Evolutionary conservation across 1,284 basidiomycete genomes (phyloP), one percentile per base, ranked within the genome.

Genomic region (Cryptococcus neoformans): DNA sequence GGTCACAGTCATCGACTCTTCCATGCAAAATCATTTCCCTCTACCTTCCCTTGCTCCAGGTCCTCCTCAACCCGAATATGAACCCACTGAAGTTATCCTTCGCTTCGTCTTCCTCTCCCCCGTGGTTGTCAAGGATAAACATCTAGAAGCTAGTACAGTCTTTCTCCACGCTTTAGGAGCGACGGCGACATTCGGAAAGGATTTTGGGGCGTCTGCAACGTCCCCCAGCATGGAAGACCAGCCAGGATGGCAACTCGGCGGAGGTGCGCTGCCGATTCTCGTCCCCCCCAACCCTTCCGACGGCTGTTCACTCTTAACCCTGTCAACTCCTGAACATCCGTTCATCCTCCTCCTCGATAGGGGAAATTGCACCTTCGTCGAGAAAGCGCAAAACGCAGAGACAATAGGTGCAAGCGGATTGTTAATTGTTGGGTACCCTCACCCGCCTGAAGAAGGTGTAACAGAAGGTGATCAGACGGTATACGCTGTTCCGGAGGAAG

Each of bases 291-390:
- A 36, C 10, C 10, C 35, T 1, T 38, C 52, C 36, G 36, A 56
- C 11, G 49, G 49, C 2, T 45, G 42, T 49, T 11, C 35, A 9
- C 14, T 17, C 9, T 28, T 45, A n/a, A 37, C 46, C 44, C 44
- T 9, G 17, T 44, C 42, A 8, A 14, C 28, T 12, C 10, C n/a
- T 12, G 42, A 28, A 4, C 8, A 53, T 11, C 46, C 34, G 44
- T 68, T 59, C 49, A 64, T 66, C 40, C 56, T 74, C 45, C 47
- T 75, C 12, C 61, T 73, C 41, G 53, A 64, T 16, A 63, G 90
- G 48, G 91, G 91, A 14, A 82, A 81, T 11, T 95, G 91, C 72
- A 87, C 88, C 2, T 94, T 94, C 77, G 70, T 90, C 16, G 83
- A 89, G 66, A 95, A 94, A 77, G 80, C 92, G 10, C 52, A 84